Conservation (phyloP, 1,284 basidiomycete genomes). For the Inonotus obliquus region DNA sequence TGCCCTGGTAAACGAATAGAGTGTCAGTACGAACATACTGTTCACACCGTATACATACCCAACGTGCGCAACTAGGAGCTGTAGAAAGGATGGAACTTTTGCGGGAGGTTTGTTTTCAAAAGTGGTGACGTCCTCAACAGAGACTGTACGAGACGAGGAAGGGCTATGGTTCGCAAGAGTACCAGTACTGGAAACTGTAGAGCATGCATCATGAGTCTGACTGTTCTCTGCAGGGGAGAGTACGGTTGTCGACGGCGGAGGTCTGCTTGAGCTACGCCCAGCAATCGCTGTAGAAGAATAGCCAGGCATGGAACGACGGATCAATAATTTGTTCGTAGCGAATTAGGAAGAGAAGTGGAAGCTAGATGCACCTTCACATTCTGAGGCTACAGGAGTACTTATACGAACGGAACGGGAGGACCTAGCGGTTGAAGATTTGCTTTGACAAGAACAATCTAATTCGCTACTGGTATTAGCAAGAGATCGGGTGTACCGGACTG, state of each 20-base stretch:
- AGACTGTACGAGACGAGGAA: constrained; percentile 11
- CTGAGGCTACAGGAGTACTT: constrained; percentile 1
- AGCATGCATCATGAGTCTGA: not conserved
- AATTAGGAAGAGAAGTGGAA: constrained; percentile 1
- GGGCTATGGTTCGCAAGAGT: not conserved
- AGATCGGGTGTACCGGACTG: constrained; percentile 14
- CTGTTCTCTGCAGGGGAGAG: not conserved
- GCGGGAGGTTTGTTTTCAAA: not conserved
- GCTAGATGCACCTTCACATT: not conserved
- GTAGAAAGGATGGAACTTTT: constrained; percentile 21
- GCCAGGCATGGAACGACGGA: not conserved
- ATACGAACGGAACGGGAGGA: constrained; percentile 3
- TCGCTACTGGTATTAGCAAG: constrained; percentile 10
- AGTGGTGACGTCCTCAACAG: constrained; percentile 3
- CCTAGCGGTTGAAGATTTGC: constrained; percentile 8
- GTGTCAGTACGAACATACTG: not conserved
- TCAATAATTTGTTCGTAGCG: not conserved
- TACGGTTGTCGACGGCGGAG: not conserved
- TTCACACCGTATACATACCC: constrained; percentile 25
- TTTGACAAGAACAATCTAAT: constrained; percentile 1
- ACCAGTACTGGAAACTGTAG: not conserved
- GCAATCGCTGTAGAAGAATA: not conserved
- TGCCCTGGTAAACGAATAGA: constrained; percentile 40
- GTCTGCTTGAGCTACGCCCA: not conserved
- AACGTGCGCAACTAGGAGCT: constrained; percentile 28